Evolutionary conservation across 148 eudicot species (phyloP), one percentile per base, ranked within the genome.

Genomic region (Chenopodium album): DNA sequence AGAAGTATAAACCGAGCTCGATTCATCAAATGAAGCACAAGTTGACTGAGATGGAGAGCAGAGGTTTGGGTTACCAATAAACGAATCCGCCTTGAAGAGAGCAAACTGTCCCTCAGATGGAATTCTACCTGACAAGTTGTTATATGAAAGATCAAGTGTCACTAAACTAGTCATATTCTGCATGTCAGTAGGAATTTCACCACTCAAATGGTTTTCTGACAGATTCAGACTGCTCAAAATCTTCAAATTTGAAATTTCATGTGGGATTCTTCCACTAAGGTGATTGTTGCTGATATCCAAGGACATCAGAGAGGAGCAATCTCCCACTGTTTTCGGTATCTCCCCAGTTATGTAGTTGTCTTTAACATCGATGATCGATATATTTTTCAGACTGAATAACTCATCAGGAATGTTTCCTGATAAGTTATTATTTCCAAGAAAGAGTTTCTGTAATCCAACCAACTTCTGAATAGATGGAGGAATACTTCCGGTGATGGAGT

Each of bases 231-330:
- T 48, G 75, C 85, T 85, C 66, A 90, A 56, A 34, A 44, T 75
- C 73, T 71, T 81, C 71, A 91, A 64, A 28, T 47, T 48, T 0
- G 87, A 78, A 20, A 90, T 75, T 77, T 79, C 84, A 11, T 10
- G 60, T 1, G 94, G 94, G 71, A 90, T 82, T 78, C 52, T 80
- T 17, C 89, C 89, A 1, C 46, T 11, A n/a, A 91, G 56, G 11
- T 81, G 77, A 81, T 91, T 91, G 26, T 83, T 82, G 54, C 94
- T 90, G 14, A 91, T 81, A 77, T 91, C 91, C 56, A 90, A 19
- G 28, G 85, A 87, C 7, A 82, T 83, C 11, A 88, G 76, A 48
- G 78, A 78, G 19, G 82, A 59, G 32, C 90, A 85, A 32, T 78
- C 72, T 37, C 82, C 81, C 50, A 90, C 70, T 12, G 86, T 76